phyloP scores from a whole-genome alignment of 1,284 basidiomycete genomes.

The Fomitopsis schrenkii region DNA sequence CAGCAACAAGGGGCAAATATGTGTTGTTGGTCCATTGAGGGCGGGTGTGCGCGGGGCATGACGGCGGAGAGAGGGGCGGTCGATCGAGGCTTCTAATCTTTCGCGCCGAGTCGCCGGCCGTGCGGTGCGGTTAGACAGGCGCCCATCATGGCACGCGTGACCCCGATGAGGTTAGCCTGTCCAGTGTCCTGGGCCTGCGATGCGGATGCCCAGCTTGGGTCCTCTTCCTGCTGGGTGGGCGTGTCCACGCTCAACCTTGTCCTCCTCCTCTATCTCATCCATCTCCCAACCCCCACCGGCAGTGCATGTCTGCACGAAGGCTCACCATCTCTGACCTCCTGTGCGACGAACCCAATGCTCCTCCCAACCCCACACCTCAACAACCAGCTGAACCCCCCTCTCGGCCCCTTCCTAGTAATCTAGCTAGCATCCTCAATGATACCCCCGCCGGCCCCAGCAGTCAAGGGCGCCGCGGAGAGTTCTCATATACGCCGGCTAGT shows the following conservation, averaged over 20 bases:
- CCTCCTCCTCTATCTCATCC: not conserved
- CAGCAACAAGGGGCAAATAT: no score
- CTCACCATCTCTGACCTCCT: slow-evolving; percentile 72
- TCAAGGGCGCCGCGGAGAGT: not conserved
- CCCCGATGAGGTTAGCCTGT: not conserved
- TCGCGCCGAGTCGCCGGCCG: not conserved
- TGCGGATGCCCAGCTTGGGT: slow-evolving; percentile 1
- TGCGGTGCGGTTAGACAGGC: not conserved
- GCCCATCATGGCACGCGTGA: not conserved
- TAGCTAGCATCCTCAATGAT: not conserved
- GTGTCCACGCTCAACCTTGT: not conserved
- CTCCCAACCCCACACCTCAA: slow-evolving; percentile 25
- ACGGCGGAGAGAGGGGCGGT: no score
- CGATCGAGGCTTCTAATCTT: no score
- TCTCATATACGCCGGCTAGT: not conserved
- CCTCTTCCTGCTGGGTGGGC: not conserved
- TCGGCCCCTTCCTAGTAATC: slow-evolving; percentile 10
- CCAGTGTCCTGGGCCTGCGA: not conserved
- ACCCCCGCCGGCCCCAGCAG: not conserved
- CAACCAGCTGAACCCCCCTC: slow-evolving; percentile 11
- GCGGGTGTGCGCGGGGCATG: no score
- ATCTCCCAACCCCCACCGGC: not conserved
- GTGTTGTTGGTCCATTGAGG: no score
- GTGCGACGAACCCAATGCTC: slow-evolving; percentile 32
- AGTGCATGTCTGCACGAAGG: slow-evolving; percentile 54